These are phyloP conservation scores for Phaeodactylum tricornutum DNA, from an alignment of 108 stramenopile species.

Conservation along the genomic window DNA sequence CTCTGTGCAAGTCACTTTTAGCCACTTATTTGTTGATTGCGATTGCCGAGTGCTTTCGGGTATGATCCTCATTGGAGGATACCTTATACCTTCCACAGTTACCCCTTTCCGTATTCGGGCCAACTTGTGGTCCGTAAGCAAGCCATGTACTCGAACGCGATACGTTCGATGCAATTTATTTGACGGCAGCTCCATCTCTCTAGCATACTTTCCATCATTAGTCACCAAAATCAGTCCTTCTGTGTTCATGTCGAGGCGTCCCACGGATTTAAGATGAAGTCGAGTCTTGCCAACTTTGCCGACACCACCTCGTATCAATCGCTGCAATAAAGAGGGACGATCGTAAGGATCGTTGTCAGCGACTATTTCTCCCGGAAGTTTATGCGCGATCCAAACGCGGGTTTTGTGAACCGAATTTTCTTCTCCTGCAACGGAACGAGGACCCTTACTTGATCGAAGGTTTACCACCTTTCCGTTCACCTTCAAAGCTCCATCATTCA, in stretches of 20 bases:
- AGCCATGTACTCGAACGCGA: conserved; percentile 63
- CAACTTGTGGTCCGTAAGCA: conserved; percentile 39
- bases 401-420: background rate
- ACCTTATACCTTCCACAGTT: conserved; percentile 15
- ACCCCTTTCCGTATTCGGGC: conserved; percentile 38
- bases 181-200: conserved; percentile 62
- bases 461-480: conserved; percentile 35
- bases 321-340: conserved; percentile 58
- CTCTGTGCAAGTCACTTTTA: conserved; percentile 56
- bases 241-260: conserved; percentile 69
- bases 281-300: conserved; percentile 22
- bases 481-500: conserved; percentile 22
- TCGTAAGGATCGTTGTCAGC: conserved; percentile 64
- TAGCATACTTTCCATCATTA: conserved; percentile 60
- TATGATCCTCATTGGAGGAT: conserved; percentile 52
- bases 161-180: conserved; percentile 61
- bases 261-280: conserved; percentile 64
- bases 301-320: conserved; percentile 52
- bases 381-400: conserved; percentile 63
- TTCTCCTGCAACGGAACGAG: background rate
- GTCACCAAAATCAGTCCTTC: conserved; percentile 74
- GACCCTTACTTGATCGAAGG: conserved; percentile 5
- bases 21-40: conserved; percentile 45
- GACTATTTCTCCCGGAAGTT: conserved; percentile 60
- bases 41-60: conserved; percentile 22